Evolutionary conservation across 2,329 filamentous ascomycete species (phyloP).

Genomic region (Colletotrichum gigasporum): DNA sequence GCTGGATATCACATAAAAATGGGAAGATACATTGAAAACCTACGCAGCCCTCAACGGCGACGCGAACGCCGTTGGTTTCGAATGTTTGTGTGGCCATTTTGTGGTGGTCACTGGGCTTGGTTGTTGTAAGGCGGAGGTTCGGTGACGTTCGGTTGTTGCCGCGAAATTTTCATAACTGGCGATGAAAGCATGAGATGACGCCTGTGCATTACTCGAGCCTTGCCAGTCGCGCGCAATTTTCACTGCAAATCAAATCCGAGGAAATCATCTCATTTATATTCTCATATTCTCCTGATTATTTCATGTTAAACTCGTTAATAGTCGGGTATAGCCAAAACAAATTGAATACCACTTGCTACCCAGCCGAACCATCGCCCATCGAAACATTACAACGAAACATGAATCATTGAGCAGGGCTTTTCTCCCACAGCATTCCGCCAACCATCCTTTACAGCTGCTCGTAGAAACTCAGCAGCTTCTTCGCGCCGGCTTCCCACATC

Average conservation of each 20-base stretch:
- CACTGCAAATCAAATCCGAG: too few species aligned
- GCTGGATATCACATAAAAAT: background rate
- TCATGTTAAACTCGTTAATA: too few species aligned
- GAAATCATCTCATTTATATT: too few species aligned
- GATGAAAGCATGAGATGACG: background rate
- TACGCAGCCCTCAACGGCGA: slow-evolving; percentile 90
- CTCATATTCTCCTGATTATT: too few species aligned
- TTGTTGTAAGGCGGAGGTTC: slow-evolving; percentile 25
- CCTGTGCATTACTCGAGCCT: background rate
- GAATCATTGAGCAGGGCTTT: background rate
- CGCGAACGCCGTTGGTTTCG: slow-evolving; percentile 65
- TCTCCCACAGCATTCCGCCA: background rate
- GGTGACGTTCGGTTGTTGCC: slow-evolving; percentile 1
- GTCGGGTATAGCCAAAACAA: too few species aligned
- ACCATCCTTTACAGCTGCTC: slow-evolving; percentile 1
- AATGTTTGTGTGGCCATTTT: slow-evolving; percentile 44
- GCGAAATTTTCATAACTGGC: slow-evolving; percentile 17
- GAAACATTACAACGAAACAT: too few species aligned
- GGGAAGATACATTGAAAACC: slow-evolving; percentile 43
- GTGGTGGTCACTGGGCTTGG: background rate
- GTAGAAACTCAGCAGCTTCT: slow-evolving; percentile 54
- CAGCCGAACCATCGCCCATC: too few species aligned
- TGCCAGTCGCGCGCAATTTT: too few species aligned
- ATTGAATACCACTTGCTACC: too few species aligned
- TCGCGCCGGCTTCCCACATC: slow-evolving; percentile 56